Conservation (phyloP, 2,329 filamentous ascomycete species). For the Laburnicola sp. region DNA sequence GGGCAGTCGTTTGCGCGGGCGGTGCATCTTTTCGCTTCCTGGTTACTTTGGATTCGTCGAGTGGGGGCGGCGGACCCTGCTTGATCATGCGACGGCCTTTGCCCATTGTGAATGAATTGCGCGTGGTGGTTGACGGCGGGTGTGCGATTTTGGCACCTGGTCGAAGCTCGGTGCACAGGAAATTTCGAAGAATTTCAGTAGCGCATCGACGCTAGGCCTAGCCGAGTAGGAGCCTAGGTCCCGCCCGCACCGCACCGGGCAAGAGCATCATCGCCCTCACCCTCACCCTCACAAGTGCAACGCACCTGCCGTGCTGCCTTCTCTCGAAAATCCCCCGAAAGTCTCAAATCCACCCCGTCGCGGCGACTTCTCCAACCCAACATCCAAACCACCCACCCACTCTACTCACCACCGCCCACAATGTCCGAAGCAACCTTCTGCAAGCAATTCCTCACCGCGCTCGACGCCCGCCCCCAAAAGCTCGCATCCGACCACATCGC, state of each 20-base stretch:
- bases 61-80: slow-evolving; percentile 80
- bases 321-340: too few relatives aligned
- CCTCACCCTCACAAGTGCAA: too few relatives aligned
- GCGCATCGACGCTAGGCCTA: too few relatives aligned
- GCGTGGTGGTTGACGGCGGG: background rate
- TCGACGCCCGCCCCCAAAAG: slow-evolving; percentile 79
- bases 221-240: background rate
- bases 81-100: slow-evolving; percentile 92
- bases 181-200: slow-evolving; percentile 6
- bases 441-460: slow-evolving; percentile 75
- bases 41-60: slow-evolving; percentile 74
- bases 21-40: slow-evolving; percentile 86
- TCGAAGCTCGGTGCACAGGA: slow-evolving; percentile 3
- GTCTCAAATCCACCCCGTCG: too few relatives aligned
- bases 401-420: slow-evolving; percentile 13
- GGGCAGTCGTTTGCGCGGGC: slow-evolving; percentile 47
- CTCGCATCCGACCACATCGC: slow-evolving; percentile 89
- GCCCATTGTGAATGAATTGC: slow-evolving; percentile 64
- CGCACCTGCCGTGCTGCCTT: too few relatives aligned
- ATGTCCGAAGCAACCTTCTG: slow-evolving; percentile 77
- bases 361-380: background rate
- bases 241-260: background rate
- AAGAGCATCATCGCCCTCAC: background rate
- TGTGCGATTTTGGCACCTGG: slow-evolving; percentile 3
- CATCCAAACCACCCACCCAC: background rate